Percentiles rank a stretch among this genome's conserved stretches.
phyloP scores from a whole-genome alignment of 2,329 filamentous ascomycete genomes.

The Pseudopithomyces maydicus region DNA sequence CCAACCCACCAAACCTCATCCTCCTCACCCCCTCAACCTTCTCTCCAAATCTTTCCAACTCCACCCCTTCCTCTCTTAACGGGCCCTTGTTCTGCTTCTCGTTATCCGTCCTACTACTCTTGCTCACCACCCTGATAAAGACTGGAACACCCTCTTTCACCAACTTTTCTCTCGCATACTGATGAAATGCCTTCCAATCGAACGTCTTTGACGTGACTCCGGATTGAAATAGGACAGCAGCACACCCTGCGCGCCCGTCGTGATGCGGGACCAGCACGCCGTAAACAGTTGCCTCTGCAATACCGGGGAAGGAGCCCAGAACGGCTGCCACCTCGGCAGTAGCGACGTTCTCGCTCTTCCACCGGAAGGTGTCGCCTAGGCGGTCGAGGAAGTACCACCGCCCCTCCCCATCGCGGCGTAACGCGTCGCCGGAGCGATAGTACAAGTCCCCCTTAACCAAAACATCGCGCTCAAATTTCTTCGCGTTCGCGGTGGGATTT shows the following conservation, averaged over 20 bases:
- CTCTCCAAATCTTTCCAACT: slow-evolving; percentile 51
- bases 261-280: slow-evolving; percentile 51
- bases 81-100: slow-evolving; percentile 80
- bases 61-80: slow-evolving; percentile 68
- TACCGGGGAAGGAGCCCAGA: slow-evolving; percentile 46
- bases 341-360: slow-evolving; percentile 55
- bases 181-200: slow-evolving; percentile 31
- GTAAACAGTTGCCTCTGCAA: slow-evolving; percentile 54
- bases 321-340: slow-evolving; percentile 53
- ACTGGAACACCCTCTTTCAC: slow-evolving; percentile 76
- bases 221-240: slow-evolving; percentile 61
- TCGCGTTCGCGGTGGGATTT: slow-evolving; percentile 67
- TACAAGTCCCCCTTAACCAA: slow-evolving; percentile 52
- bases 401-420: slow-evolving; percentile 49
- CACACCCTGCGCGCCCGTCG: slow-evolving; percentile 59
- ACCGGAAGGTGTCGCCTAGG: slow-evolving; percentile 54
- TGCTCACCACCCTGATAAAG: slow-evolving; percentile 67
- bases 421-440: slow-evolving; percentile 52
- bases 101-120: slow-evolving; percentile 68
- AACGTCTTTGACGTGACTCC: slow-evolving; percentile 27
- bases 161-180: slow-evolving; percentile 45
- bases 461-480: slow-evolving; percentile 54
- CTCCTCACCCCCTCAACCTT: slow-evolving; percentile 31
- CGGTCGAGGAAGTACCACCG: slow-evolving; percentile 55
- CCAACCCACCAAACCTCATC: too few relatives aligned